Evolutionary conservation across 2,329 filamentous ascomycete species (phyloP).

Genomic region (Fusarium citri): DNA sequence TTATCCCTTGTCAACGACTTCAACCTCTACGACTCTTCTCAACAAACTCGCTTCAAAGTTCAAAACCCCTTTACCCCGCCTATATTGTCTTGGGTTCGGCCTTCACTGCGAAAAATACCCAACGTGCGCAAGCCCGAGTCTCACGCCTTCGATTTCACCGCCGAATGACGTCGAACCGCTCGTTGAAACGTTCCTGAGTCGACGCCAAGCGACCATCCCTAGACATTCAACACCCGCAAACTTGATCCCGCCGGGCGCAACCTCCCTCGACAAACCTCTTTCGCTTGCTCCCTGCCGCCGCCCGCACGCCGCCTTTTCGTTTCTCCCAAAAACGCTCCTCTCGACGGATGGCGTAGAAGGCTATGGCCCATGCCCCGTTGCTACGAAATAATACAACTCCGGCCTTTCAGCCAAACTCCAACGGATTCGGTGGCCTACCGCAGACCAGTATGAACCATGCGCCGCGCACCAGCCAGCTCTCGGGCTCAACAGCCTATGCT

Average conservation of each 20-base stretch:
- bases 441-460: conserved; percentile 64
- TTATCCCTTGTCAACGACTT: conserved; percentile 6
- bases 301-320: conserved; percentile 18
- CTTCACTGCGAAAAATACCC: conserved; percentile 17
- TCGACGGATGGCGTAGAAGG: conserved; percentile 58
- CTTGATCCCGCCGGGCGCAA: conserved; percentile 20
- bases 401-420: conserved; percentile 62
- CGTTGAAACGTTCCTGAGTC: conserved; percentile 40
- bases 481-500: conserved; percentile 68
- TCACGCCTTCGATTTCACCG: conserved; percentile 42
- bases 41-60: conserved; percentile 16
- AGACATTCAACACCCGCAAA: conserved; percentile 19
- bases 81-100: conserved; percentile 8
- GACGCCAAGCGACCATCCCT: conserved; percentile 37
- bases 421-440: conserved; percentile 58
- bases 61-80: conserved; percentile 35
- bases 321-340: conserved; percentile 13
- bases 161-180: conserved; percentile 43
- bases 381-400: conserved; percentile 69
- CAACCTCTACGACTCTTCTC: conserved; percentile 7
- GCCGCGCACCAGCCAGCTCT: conserved; percentile 70
- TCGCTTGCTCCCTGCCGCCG: conserved; percentile 16
- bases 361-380: conserved; percentile 70
- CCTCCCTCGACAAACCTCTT: conserved; percentile 31
- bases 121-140: conserved; percentile 1